Evolutionary conservation across 306 rosid species (phyloP).

Genomic region (Dalbergia cochinchinensis): DNA sequence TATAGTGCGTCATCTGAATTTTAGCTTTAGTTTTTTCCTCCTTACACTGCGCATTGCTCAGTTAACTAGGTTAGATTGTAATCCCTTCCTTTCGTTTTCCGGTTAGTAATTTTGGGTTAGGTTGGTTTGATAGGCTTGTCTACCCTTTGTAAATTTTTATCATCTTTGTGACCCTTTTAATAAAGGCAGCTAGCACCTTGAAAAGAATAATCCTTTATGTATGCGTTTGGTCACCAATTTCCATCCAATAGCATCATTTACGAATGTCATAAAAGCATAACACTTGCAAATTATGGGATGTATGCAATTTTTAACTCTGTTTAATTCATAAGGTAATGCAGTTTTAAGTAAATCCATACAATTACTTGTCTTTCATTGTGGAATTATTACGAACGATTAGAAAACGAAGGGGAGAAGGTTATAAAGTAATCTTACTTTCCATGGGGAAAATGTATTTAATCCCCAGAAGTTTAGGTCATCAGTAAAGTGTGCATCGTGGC

Average conservation of each 20-base stretch:
- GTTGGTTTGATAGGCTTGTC: conserved; percentile 42
- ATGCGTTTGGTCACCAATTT: background rate
- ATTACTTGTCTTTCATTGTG: no score
- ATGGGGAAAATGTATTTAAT: no score
- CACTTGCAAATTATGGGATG: background rate
- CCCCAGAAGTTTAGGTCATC: no score
- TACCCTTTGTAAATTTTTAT: conserved; percentile 47
- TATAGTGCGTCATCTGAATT: conserved; percentile 42
- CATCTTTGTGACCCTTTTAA: conserved; percentile 52
- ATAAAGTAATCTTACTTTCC: no score
- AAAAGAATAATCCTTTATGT: conserved; percentile 25
- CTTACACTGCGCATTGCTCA: background rate
- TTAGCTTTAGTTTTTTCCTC: conserved; percentile 39
- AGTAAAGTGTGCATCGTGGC: no score
- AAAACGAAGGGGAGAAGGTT: no score
- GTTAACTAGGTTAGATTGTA: conserved; percentile 26
- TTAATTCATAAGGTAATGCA: no score
- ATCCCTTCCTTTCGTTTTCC: background rate
- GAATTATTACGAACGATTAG: no score
- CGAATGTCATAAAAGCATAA: no score
- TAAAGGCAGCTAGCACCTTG: conserved; percentile 57
- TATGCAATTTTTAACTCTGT: background rate
- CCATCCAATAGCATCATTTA: background rate
- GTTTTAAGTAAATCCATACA: no score
- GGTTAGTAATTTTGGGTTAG: conserved; percentile 45